Evolutionary conservation across 116 monocot species (phyloP).

Genomic region (Papilionanthe hybrid): DNA sequence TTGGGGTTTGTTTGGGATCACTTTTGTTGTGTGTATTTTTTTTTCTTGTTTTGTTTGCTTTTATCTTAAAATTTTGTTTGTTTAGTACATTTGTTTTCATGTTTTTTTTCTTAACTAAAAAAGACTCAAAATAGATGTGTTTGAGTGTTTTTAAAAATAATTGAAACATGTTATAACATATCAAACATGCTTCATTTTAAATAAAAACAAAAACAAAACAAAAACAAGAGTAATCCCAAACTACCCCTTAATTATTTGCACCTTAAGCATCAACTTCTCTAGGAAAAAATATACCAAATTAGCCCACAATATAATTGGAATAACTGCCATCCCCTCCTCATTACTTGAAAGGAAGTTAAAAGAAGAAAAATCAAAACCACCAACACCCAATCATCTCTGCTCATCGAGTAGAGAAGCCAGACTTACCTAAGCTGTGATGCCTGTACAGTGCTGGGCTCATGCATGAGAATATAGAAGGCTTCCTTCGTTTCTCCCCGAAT

Average conservation of each 20-base stretch:
- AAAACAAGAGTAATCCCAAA: no score
- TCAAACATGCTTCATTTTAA: no score
- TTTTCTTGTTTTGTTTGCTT: no score
- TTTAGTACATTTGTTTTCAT: no score
- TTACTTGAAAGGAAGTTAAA: not conserved
- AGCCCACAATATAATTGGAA: not conserved
- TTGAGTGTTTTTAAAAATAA: no score
- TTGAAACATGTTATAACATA: no score
- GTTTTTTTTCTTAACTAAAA: no score
- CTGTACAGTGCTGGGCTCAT: slow-evolving; percentile 39
- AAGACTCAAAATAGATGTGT: no score
- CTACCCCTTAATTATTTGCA: not conserved
- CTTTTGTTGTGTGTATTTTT: no score
- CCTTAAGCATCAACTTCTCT: not conserved
- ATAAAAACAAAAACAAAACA: no score
- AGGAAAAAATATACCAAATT: not conserved
- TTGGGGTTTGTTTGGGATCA: no score
- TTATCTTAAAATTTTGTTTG: no score
- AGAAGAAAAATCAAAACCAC: not conserved
- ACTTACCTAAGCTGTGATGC: slow-evolving; percentile 17
- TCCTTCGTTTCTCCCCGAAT: slow-evolving; percentile 41
- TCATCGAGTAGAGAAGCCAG: slow-evolving; percentile 1
- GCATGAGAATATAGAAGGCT: slow-evolving; percentile 50
- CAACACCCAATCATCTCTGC: not conserved
- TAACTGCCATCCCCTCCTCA: not conserved